Evolutionary conservation across 2,329 filamentous ascomycete species (phyloP), one percentile per base, ranked within the genome.

Genomic region (Botryotinia globosa): DNA sequence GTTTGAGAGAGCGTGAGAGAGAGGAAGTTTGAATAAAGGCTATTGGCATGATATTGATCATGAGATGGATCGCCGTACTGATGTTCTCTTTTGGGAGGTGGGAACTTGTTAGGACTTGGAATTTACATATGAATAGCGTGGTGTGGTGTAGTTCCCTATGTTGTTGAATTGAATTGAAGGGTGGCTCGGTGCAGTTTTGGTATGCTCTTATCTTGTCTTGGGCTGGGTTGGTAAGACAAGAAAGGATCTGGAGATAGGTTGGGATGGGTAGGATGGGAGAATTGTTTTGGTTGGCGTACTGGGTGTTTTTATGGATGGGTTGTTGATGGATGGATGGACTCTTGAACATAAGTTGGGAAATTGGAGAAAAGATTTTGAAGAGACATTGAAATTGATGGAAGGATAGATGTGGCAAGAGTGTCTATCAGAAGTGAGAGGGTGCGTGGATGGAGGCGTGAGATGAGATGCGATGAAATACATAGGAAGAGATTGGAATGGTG

Each of bases 11-110:
- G 34, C 48, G 34, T 18, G 37, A 18, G 29, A 34, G 34, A 39
- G 62, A 34, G 20, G 61, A 45, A 45, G 67, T 68, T 73, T 69
- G 71, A 62, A 73, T 73, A 73, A 61, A 61, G 67, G 54, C 34
- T 69, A 61, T 69, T 61, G 67, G 32, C 10, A 69, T 32, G 51
- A 37, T 32, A 61, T 69, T n/a, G 54, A 69, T 61, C n/a, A 45
- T 61, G 39, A 44, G 54, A 59, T 44, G 54, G 67, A 61, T 45
- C 39, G 14, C 9, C 16, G 51, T 59, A 2, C n/a, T 56, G 51
- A 32, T 16, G 6, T 29, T 56, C 32, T n/a, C 29, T 67, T 56
- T 56, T 42, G 65, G 48, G 65, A 22, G 39, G 54, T 34, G 54
- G 66, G n/a, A 54, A 56, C 51, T 56, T 56, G 5, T 56, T 56